These are phyloP conservation scores for Aspergillus clavatus DNA, from an alignment of 2,329 filamentous ascomycete species.

Conservation along the genomic window DNA sequence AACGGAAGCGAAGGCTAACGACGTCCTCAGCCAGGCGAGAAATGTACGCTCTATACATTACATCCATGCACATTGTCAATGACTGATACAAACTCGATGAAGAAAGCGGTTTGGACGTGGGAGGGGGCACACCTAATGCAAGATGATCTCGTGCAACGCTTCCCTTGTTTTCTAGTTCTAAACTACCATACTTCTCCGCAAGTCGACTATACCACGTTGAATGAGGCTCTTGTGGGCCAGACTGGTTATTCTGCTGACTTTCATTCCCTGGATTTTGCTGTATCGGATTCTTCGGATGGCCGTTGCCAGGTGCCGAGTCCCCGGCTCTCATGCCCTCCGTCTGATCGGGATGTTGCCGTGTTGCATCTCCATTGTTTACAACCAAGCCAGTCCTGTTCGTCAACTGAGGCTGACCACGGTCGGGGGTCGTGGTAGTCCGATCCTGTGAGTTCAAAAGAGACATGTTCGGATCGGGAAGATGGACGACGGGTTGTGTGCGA, in stretches of 20 bases:
- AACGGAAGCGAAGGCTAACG: conserved; percentile 60
- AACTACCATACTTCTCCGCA: conserved; percentile 56
- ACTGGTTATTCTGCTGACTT: conserved; percentile 4
- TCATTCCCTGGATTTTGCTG: conserved; percentile 4
- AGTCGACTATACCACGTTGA: conserved; percentile 45
- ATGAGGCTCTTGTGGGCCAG: conserved; percentile 13
- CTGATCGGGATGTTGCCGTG: conserved; percentile 30
- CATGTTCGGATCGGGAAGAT: conserved; percentile 16
- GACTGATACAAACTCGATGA: conserved; percentile 5
- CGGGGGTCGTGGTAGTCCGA: conserved; percentile 16
- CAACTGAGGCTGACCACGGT: conserved; percentile 12
- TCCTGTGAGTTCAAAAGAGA: conserved; percentile 21
- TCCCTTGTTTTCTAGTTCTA: conserved; percentile 63
- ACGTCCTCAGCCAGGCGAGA: conserved; percentile 63
- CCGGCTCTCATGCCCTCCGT: conserved; percentile 22
- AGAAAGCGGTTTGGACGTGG: background rate
- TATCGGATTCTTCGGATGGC: conserved; percentile 9
- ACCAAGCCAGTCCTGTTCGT: conserved; percentile 32
- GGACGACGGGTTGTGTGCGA: conserved; percentile 23
- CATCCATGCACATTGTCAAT: background rate
- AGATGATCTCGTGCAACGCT: conserved; percentile 63
- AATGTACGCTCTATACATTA: conserved; percentile 58
- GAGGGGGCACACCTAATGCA: conserved; percentile 53
- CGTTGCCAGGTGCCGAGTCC: conserved; percentile 9
- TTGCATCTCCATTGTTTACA: conserved; percentile 19